Evolutionary conservation across 1,284 basidiomycete species (phyloP), one percentile per base, ranked within the genome.

Genomic region (Grifola frondosa): DNA sequence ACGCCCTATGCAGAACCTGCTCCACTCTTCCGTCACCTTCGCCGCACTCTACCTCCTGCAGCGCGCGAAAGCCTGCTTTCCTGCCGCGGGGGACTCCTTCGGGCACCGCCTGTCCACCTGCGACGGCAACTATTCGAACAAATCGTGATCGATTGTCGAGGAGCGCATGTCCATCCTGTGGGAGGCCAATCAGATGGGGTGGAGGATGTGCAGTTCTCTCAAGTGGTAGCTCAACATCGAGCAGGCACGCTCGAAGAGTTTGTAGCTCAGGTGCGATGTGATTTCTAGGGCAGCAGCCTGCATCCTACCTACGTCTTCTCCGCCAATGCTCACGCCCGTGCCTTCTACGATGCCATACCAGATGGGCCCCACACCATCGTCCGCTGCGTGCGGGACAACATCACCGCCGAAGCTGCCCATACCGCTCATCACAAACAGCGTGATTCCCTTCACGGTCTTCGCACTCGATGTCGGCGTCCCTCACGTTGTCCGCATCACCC

Each of bases 91-190:
- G 39, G 92, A 93, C 28, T 94, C 91, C 0, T 94, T 90, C 0
- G 93, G 92, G 8, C 93, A 97, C 59, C 81, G 93, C 0, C 67
- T 97, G 0, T 96, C 95, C 15, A 90, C 94, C 53, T 94, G 91
- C 68, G 93, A 97, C 73, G 92, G 97, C 63, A 97, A 92, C 0
- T 96, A 95, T 61, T 93, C 90, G 12, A 97, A 97, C 80, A 93
- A 95, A 67, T 93, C 89, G 0, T 97, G 93, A 92, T 83, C 84
- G 15, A 89, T 97, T 37, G 93, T 97, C 36, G 92, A 90, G 0
- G 92, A 96, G 63, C 86, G 84, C 39, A 88, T 95, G 84, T 96
- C 95, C 59, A 81, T 82, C 1, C 67, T 96, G 3, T 78, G 88
- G 30, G 93, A 97, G 74, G 87, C 96, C 58, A 96, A 97, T 65